phyloP scores from a whole-genome alignment of 768 basidiomycete species.

The Boletus subcaerulescens region DNA sequence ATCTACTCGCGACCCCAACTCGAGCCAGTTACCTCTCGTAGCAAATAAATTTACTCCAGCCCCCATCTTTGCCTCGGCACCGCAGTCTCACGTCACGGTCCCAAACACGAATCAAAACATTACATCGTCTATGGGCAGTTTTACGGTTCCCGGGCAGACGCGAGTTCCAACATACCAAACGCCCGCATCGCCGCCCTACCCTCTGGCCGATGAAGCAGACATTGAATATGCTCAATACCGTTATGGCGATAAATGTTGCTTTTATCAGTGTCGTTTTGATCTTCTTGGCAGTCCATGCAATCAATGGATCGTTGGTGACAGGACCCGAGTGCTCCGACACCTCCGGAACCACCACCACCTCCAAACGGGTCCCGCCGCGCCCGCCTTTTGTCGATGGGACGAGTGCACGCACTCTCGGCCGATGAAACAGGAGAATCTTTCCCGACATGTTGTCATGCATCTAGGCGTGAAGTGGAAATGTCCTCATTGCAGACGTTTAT shows the following conservation, averaged over 20 bases:
- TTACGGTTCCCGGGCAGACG: background rate
- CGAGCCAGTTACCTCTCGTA: background rate
- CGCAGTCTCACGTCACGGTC: background rate
- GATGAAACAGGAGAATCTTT: slow-evolving; percentile 33
- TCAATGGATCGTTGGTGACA: slow-evolving; percentile 26
- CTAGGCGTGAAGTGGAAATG: slow-evolving; percentile 31
- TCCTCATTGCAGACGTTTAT: slow-evolving; percentile 21
- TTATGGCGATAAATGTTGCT: slow-evolving; percentile 16
- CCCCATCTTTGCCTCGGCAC: background rate
- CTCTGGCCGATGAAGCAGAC: slow-evolving; percentile 16
- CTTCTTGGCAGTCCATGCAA: slow-evolving; percentile 24
- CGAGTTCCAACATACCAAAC: background rate
- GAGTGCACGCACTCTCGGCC: slow-evolving; percentile 19
- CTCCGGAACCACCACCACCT: slow-evolving; percentile 26
- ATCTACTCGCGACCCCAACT: background rate
- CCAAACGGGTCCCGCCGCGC: slow-evolving; percentile 11
- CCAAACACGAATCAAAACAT: background rate
- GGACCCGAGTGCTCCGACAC: slow-evolving; percentile 24
- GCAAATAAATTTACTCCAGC: background rate
- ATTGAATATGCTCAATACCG: slow-evolving; percentile 21
- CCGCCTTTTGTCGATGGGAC: slow-evolving; percentile 23
- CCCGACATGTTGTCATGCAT: slow-evolving; percentile 30
- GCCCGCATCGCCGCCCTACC: background rate
- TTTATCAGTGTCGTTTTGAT: slow-evolving; percentile 28
- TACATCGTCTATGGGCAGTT: background rate